Evolutionary conservation across 2,329 filamentous ascomycete genomes (phyloP).

Genomic region (Colletotrichum tanaceti): DNA sequence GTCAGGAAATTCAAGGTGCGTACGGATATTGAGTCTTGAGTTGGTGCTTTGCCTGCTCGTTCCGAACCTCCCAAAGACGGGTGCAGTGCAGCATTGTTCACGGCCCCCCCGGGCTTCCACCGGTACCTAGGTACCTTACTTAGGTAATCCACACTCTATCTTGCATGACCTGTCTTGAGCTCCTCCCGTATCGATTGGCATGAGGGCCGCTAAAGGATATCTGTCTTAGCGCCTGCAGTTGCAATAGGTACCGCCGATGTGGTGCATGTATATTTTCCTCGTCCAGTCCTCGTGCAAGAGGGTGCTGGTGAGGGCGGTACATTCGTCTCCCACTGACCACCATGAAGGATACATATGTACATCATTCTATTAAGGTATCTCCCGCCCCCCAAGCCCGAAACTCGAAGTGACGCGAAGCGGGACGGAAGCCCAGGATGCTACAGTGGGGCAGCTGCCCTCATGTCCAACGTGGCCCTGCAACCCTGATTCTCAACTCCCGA

Average conservation of each 20-base stretch:
- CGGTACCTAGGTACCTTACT: too few relatives aligned
- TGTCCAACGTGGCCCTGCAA: neutral
- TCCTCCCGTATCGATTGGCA: slow-evolving; percentile 35
- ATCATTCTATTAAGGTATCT: slow-evolving; percentile 27
- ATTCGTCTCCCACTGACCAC: neutral
- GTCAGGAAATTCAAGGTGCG: slow-evolving; percentile 14
- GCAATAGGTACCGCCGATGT: slow-evolving; percentile 1
- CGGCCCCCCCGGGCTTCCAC: neutral
- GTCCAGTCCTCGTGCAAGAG: neutral
- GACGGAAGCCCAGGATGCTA: slow-evolving; percentile 34
- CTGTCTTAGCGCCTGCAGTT: slow-evolving; percentile 10
- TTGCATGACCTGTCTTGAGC: slow-evolving; percentile 36
- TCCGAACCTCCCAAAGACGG: slow-evolving; percentile 19
- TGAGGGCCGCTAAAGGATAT: slow-evolving; percentile 10
- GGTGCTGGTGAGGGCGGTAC: neutral
- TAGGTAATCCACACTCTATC: slow-evolving; percentile 31
- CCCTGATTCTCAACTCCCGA: too few relatives aligned
- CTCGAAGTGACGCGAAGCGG: slow-evolving; percentile 39
- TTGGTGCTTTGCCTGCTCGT: slow-evolving; percentile 11
- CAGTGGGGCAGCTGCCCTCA: slow-evolving; percentile 24
- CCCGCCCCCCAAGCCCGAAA: slow-evolving; percentile 38
- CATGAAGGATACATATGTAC: neutral
- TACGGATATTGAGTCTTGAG: neutral
- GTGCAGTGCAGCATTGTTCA: slow-evolving; percentile 39
- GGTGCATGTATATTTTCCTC: neutral